Base-by-base conservation (phyloP, 805 yeast species). In the Yamadazyma laniorum region DNA sequence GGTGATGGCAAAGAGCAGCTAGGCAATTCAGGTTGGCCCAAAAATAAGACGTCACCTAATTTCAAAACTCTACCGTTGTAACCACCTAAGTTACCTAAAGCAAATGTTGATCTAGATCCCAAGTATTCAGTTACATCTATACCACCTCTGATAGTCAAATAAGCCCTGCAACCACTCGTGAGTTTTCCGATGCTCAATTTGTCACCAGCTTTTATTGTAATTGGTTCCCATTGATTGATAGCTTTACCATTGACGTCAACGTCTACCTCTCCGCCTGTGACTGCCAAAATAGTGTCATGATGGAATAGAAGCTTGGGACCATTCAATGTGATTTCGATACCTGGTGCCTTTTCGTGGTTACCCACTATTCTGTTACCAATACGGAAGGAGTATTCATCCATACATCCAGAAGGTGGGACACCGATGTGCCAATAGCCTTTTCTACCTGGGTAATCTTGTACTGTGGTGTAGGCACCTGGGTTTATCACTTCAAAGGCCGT, bases 361-460 rank as follows among this genome's bases (percentile, higher is more conserved):
- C 97, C 98, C 31, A 91, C 98, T 53, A 87, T 79, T 56, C 85
- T 71, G 69, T 91, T 91, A 15, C 96, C 96, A 45, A 87, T 60
- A 53, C 96, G 75, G 70, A 90, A 90, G 4, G 97, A 81, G 53
- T 82, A 90, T 44, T 81, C 77, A 64, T 91, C 99, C 98, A 91
- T 93, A 43, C 98, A 96, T 32, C 99, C 99, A 28, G 96, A 87
- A 6, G 98, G 98, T 18, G 99, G 99, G 39, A 91, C 98, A 59
- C 99, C 99, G 50, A 85, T 76, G 56, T 85, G 80, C 95, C 95
- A 85, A 59, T 72, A 72, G n/a, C 88, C 83, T 38, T 72, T 71
- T 69, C 99, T 82, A 52, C 99, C 99, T 2, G 98, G 97, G 61
- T 81, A 93, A 63, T 93, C 99, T 67, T 91, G 99, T 34, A 91